Percentiles rank a stretch among this genome's conserved stretches.
Evolutionary conservation across 805 yeast species (phyloP).

Genomic region (Yamadazyma takamatsuzukensis): DNA sequence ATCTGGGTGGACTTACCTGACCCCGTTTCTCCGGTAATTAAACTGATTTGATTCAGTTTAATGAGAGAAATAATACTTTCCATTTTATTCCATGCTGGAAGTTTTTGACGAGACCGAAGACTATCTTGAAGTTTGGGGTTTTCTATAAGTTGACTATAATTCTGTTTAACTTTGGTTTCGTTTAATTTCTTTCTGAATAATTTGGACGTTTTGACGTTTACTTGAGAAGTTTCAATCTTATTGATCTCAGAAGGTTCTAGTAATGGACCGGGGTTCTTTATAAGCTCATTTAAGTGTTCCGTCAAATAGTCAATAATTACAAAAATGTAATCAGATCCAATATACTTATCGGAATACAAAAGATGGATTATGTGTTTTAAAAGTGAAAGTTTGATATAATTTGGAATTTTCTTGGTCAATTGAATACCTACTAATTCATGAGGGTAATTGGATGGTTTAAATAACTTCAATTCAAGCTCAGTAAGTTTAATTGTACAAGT

Average conservation of each 20-base stretch:
- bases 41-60: slow-evolving; percentile 55
- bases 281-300: slow-evolving; percentile 51
- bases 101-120: slow-evolving; percentile 42
- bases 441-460: slow-evolving; percentile 52
- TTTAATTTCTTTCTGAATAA: slow-evolving; percentile 1
- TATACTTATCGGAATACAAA: slow-evolving; percentile 37
- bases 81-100: slow-evolving; percentile 85
- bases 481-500: neutral
- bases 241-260: no score
- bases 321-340: slow-evolving; percentile 71
- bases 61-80: slow-evolving; percentile 55
- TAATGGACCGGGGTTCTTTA: slow-evolving; percentile 75
- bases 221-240: no score
- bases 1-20: slow-evolving; percentile 96
- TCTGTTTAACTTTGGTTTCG: slow-evolving; percentile 2
- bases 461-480: slow-evolving; percentile 5
- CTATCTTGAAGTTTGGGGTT: slow-evolving; percentile 36
- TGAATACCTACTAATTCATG: slow-evolving; percentile 66
- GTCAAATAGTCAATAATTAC: slow-evolving; percentile 77
- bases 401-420: slow-evolving; percentile 54
- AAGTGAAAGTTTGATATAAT: slow-evolving; percentile 62
- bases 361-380: slow-evolving; percentile 44
- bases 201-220: slow-evolving; percentile 7
- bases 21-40: slow-evolving; percentile 96
- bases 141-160: slow-evolving; percentile 8